Evolutionary conservation across 1,284 basidiomycete species (phyloP).

Genomic region (Ustilago trichophora): DNA sequence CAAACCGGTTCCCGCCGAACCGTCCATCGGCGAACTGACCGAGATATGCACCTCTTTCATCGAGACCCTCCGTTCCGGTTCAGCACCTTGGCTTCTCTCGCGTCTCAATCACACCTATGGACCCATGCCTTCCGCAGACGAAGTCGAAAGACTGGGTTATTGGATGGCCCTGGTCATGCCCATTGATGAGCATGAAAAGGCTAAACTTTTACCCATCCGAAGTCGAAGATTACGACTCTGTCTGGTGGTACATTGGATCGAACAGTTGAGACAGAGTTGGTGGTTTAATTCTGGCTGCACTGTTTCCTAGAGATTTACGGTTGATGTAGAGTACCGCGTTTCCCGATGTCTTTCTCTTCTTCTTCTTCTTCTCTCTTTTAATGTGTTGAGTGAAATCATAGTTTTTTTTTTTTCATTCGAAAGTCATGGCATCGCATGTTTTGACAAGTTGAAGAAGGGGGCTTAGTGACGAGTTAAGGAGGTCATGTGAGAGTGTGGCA

Average conservation of each 20-base stretch:
- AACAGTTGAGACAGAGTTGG: conserved; percentile 72
- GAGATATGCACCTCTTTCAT: conserved; percentile 81
- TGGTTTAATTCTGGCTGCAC: conserved; percentile 68
- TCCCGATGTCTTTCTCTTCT: no score
- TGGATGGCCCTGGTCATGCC: conserved; percentile 91
- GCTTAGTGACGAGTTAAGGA: no score
- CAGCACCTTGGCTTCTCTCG: conserved; percentile 89
- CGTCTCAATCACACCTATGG: conserved; percentile 73
- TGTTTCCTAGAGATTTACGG: conserved; percentile 40
- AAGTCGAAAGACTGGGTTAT: conserved; percentile 56
- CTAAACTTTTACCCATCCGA: conserved; percentile 90
- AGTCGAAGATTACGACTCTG: conserved; percentile 79
- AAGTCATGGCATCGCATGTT: no score
- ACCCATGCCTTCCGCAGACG: conserved; percentile 50
- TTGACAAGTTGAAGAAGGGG: no score
- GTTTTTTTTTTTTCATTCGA: no score
- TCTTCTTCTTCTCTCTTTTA: no score
- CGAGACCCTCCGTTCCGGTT: conserved; percentile 79
- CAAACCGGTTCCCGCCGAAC: conserved; percentile 58
- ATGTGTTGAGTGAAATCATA: no score
- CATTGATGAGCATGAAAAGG: conserved; percentile 94
- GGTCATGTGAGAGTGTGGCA: no score
- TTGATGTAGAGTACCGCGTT: no score
- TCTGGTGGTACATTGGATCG: conserved; percentile 92
- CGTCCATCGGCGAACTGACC: conserved; percentile 77